Conservation (phyloP, 257 asterid genomes). For the Solanum lignicaule region DNA sequence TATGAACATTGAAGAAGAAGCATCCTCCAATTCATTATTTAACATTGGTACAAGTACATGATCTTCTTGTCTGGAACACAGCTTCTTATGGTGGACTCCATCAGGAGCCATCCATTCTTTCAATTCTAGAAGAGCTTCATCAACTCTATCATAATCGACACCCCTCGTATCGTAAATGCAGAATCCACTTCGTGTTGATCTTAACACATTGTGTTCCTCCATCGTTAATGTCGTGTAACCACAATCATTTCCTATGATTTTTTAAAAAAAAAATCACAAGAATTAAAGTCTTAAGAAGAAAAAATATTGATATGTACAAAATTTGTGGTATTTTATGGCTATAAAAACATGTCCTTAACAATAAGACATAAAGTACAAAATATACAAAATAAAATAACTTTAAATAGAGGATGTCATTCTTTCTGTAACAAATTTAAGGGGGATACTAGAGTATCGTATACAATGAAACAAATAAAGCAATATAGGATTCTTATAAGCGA, state of each 20-base stretch:
- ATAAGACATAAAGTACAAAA: background rate
- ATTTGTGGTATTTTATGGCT: background rate
- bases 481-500: background rate
- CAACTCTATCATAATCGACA: conserved; percentile 8
- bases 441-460: background rate
- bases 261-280: background rate
- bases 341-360: background rate
- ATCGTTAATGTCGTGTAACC: background rate
- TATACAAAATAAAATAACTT: no score
- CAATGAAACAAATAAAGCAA: background rate
- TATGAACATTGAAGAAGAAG: background rate
- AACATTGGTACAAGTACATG: background rate
- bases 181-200: conserved; percentile 12
- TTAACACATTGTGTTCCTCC: conserved; percentile 25
- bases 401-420: background rate
- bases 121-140: conserved; percentile 6
- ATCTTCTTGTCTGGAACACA: conserved; percentile 6
- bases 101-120: conserved; percentile 14
- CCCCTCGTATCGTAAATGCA: conserved; percentile 24
- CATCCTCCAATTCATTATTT: background rate
- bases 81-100: conserved; percentile 16
- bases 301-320: background rate
- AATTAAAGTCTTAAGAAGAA: background rate
- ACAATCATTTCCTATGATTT: conserved; percentile 1
- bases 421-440: no score